Conservation (phyloP, 352 stramenopile genomes). For the Pythium utonaiense region DNA sequence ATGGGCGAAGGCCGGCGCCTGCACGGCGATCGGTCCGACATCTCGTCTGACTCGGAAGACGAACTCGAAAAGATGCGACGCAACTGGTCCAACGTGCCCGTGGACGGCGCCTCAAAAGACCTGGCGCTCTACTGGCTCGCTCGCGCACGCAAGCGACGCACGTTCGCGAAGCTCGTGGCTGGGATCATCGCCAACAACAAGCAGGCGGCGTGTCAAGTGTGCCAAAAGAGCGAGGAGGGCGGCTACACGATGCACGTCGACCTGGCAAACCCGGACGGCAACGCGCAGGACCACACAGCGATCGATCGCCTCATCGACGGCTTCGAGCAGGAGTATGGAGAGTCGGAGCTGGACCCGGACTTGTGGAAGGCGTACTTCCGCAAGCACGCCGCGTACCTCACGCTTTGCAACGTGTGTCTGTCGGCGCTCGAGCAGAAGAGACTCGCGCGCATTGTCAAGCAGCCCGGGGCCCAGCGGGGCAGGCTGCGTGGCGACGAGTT, state of each 20-base stretch:
- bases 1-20: constrained; percentile 89
- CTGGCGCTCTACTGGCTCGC: constrained; percentile 93
- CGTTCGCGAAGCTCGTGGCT: constrained; percentile 89
- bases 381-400: constrained; percentile 91
- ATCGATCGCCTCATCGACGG: constrained; percentile 78
- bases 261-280: constrained; percentile 62
- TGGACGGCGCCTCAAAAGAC: constrained; percentile 79
- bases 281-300: constrained; percentile 62
- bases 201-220: constrained; percentile 79
- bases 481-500: constrained; percentile 89
- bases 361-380: constrained; percentile 97
- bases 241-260: constrained; percentile 82
- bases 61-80: constrained; percentile 86
- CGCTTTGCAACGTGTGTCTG: constrained; percentile 92
- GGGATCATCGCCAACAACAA: constrained; percentile 81
- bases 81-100: constrained; percentile 80
- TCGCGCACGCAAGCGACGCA: constrained; percentile 89
- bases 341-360: constrained; percentile 84
- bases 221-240: constrained; percentile 62
- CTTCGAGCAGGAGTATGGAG: constrained; percentile 81
- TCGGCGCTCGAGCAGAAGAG: constrained; percentile 54
- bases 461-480: constrained; percentile 7
- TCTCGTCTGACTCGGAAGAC: constrained; percentile 92
- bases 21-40: constrained; percentile 88
- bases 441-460: constrained; percentile 36